Conservation (phyloP, 768 basidiomycete genomes). For the Tricholoma terreum region DNA sequence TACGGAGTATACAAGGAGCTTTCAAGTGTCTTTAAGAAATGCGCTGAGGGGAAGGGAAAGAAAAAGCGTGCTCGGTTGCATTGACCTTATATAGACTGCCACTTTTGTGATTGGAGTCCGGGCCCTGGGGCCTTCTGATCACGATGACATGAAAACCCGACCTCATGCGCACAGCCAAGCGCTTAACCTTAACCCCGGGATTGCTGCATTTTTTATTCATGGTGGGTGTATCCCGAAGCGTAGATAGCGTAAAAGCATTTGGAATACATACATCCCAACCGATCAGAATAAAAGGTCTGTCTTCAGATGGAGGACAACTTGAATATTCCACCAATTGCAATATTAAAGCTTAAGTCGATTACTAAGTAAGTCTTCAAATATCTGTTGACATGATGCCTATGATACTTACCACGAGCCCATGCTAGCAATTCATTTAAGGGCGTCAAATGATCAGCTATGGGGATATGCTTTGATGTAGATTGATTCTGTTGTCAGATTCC, state of each 20-base stretch:
- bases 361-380: too few species aligned
- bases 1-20: neutral
- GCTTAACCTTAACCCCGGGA: constrained; percentile 8
- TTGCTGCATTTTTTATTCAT: constrained; percentile 6
- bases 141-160: constrained; percentile 11
- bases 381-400: too few species aligned
- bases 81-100: constrained; percentile 12
- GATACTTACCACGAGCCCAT: too few species aligned
- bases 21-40: constrained; percentile 1
- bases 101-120: constrained; percentile 13
- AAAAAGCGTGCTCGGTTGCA: neutral
- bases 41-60: constrained; percentile 1
- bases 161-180: constrained; percentile 11
- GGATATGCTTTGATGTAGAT: neutral
- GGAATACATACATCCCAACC: too few species aligned
- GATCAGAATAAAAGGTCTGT: too few species aligned
- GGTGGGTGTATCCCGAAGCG: too few species aligned
- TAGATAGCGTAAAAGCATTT: too few species aligned
- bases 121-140: neutral
- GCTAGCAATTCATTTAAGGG: neutral
- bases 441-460: neutral
- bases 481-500: neutral
- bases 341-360: too few species aligned
- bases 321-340: too few species aligned
- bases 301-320: too few species aligned